These are phyloP conservation scores for Hypericum androsaemum DNA, from an alignment of 345 rosid genomes.

Conservation along the genomic window DNA sequence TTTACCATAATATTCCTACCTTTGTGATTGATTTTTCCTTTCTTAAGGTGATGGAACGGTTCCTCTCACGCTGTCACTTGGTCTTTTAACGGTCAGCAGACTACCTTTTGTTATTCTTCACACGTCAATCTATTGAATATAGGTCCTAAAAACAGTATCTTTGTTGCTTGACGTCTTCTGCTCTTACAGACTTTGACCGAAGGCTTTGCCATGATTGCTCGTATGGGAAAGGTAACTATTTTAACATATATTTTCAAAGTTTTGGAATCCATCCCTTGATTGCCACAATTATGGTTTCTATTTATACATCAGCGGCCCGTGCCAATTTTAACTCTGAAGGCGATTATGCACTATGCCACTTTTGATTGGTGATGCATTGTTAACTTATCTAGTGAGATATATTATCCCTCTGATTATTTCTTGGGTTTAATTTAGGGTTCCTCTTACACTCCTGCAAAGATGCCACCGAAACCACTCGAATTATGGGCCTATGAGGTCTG, in stretches of 20 bases:
- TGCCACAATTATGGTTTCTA: too few relatives aligned
- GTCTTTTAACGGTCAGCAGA: constrained; percentile 60
- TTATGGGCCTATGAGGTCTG: constrained; percentile 84
- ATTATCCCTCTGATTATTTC: not conserved
- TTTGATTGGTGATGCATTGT: too few relatives aligned
- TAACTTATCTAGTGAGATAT: too few relatives aligned
- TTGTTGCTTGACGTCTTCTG: not conserved
- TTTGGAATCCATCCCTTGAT: too few relatives aligned
- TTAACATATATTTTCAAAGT: too few relatives aligned
- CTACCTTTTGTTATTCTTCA: constrained; percentile 6
- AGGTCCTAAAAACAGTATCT: constrained; percentile 1
- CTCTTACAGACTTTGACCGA: constrained; percentile 69
- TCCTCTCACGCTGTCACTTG: constrained; percentile 67
- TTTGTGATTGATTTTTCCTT: constrained; percentile 13
- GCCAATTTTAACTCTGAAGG: too few relatives aligned
- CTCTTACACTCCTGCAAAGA: constrained; percentile 56
- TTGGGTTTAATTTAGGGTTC: constrained; percentile 46
- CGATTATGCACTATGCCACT: too few relatives aligned
- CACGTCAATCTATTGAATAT: not conserved
- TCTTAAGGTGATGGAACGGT: constrained; percentile 75
- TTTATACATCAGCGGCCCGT: too few relatives aligned
- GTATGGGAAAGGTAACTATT: constrained; percentile 60
- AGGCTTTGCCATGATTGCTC: constrained; percentile 81
- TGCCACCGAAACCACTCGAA: constrained; percentile 83
- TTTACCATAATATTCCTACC: not conserved